Conservation (phyloP, 768 basidiomycete species). For the Pisolithus tinctorius region DNA sequence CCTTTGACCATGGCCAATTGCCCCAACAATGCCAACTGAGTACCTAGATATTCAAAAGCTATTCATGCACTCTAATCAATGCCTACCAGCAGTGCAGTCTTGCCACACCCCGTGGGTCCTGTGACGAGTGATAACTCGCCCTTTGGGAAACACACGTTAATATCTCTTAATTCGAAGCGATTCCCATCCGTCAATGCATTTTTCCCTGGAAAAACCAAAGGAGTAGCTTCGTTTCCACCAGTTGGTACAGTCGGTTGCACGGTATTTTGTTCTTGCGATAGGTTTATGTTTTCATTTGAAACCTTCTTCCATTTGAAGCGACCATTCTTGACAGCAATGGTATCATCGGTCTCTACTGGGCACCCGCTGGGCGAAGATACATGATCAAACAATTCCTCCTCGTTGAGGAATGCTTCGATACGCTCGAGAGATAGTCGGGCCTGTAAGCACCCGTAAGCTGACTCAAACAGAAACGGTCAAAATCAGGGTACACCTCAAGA, state of each 20-base stretch:
- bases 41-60: neutral
- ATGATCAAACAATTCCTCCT: slow-evolving; percentile 58
- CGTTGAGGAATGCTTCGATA: slow-evolving; percentile 52
- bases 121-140: slow-evolving; percentile 42
- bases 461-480: neutral
- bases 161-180: slow-evolving; percentile 36
- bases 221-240: slow-evolving; percentile 1
- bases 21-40: slow-evolving; percentile 30
- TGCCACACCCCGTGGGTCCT: slow-evolving; percentile 44
- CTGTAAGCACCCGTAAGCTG: slow-evolving; percentile 15
- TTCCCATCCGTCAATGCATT: slow-evolving; percentile 18
- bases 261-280: slow-evolving; percentile 16
- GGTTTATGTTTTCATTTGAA: slow-evolving; percentile 25
- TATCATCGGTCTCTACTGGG: slow-evolving; percentile 16
- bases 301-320: slow-evolving; percentile 53
- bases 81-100: slow-evolving; percentile 39
- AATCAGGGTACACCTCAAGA: slow-evolving; percentile 44
- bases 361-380: slow-evolving; percentile 36
- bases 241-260: neutral
- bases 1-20: slow-evolving; percentile 34
- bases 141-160: slow-evolving; percentile 40
- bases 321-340: slow-evolving; percentile 44
- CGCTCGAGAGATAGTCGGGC: slow-evolving; percentile 53
- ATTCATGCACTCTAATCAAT: neutral
- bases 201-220: slow-evolving; percentile 11